phyloP scores from a whole-genome alignment of 495 filamentous ascomycete genomes.

The Penicillium soppii region DNA sequence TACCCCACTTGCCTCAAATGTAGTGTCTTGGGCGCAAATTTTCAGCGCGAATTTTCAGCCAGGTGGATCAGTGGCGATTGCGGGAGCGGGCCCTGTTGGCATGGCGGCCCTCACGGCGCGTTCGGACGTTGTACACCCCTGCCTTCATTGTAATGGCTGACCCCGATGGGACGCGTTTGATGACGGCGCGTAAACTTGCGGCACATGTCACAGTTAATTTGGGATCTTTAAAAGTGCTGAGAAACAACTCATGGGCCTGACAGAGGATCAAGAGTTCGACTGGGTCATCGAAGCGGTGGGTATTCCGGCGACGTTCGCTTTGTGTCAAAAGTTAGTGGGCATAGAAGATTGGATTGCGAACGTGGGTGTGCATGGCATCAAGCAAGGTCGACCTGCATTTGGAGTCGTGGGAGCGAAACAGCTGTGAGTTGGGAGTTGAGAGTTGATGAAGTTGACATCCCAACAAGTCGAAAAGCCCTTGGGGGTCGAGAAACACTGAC shows the following conservation, averaged over 20 bases:
- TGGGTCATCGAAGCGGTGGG: constrained; percentile 57
- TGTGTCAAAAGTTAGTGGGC: constrained; percentile 49
- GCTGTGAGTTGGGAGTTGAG: constrained; percentile 35
- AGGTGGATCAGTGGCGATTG: constrained; percentile 44
- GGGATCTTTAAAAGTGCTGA: constrained; percentile 20
- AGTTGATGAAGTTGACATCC: no score
- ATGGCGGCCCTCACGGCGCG: constrained; percentile 46
- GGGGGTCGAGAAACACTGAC: no score
- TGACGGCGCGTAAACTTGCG: constrained; percentile 41
- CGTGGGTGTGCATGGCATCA: constrained; percentile 52
- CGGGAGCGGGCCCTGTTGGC: constrained; percentile 54
- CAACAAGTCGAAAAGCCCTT: no score
- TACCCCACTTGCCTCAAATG: constrained; percentile 52
- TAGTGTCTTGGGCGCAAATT: constrained; percentile 44
- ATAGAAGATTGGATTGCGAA: constrained; percentile 51
- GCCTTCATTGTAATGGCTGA: constrained; percentile 45
- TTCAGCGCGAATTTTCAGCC: constrained; percentile 43
- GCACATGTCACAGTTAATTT: constrained; percentile 40
- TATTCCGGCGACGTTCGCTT: constrained; percentile 42
- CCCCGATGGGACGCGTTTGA: constrained; percentile 39
- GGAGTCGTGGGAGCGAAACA: constrained; percentile 47
- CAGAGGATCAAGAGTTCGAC: constrained; percentile 48
- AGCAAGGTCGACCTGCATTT: constrained; percentile 42
- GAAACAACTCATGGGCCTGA: constrained; percentile 34
- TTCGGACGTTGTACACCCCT: constrained; percentile 47